Base-by-base conservation (phyloP, 192 early-diverging fungal species). In the Tieghemiomyces parasiticus region DNA sequence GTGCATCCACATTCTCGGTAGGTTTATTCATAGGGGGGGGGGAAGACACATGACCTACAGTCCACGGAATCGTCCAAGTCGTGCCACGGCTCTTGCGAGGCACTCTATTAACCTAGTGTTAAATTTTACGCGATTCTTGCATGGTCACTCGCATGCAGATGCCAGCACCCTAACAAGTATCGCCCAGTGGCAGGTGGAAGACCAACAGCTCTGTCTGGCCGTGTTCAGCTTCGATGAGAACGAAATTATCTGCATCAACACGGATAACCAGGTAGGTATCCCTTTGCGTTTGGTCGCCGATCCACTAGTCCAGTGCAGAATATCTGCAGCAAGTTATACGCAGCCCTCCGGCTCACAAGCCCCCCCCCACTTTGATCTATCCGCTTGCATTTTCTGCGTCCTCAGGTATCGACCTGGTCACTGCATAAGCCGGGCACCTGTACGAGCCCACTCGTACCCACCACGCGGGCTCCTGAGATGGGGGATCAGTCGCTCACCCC, bases 201-300 rank as follows among this genome's bases (percentile, higher is more conserved):
- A 54, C 24, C 58, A 64, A 12, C 51, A 71, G 32, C 63, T 74
- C 13, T 69, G 75, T 46, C 73, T 71, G 1, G 75, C 78, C 26
- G 75, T 70, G 31, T 82, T 80, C 54, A 82, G 76, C 47, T 82
- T 82, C 70, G 80, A 82, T 51, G 80, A 82, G 58, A 82, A 72
- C 16, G 54, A 56, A 1, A 56, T 56, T 31, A 16, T 28, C 30
- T 56, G 54, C 16, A 31, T 56, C 14, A 56, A 56, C 24, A 29
- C 13, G 12, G 0, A 3, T 19, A 29, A 29, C 24, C 54, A 56
- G 34, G 31, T 56, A 22, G 4, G 47, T 24, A n/a, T 48, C 6
- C 6, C 38, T 16, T 10, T 10, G 16, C 6, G 6, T 42, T 42
- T 10, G 38, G 16, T 42, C 38, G 38, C 38, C 38, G 16, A 6